Evolutionary conservation across 2,329 filamentous ascomycete species (phyloP), one percentile per base, ranked within the genome.

Genomic region (Emergomyces orientalis): DNA sequence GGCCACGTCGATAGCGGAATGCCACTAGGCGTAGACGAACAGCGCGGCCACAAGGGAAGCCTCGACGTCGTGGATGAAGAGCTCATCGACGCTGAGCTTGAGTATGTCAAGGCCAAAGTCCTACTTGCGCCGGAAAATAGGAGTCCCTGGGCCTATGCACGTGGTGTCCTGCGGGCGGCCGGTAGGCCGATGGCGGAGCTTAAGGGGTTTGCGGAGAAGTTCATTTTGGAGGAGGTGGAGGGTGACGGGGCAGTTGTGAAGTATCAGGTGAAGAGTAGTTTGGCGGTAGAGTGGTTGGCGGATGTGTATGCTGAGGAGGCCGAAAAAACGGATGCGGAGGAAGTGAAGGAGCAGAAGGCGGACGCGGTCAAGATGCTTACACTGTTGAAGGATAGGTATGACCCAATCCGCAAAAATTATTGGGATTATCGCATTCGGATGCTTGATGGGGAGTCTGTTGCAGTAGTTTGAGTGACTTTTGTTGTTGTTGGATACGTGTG

Each of bases 61-160:
- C 65, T 75, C 14, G 65, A 72, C 17, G 71, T 80, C 57, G 80
- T 90, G 2, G 85, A 88, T 0, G 77, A 81, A 32, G 81, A 82
- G 1, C 75, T 91, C 8, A 77, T 94, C 54, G 84, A 91, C 65
- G 80, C 88, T 41, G 94, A 99, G 78, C 75, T 96, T 47, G 78
- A 80, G 65, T 95, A 88, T 72, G 86, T 89, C 7, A 82, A 90
- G 77, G 80, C 82, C 57, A 89, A 89, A 72, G 90, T 96, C 65
- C 75, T 79, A 41, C 79, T 88, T 66, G 91, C 92, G 49, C 94
- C 94, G 55, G 92, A 97, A 81, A 99, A 97, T 75, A 89, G 91
- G 74, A 93, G 89, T 68, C 84, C 91, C 1, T 99, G 94, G 94
- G 94, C 91, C 75, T 99, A 97, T 75, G 79, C 97, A 17, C 81